Base-by-base conservation (phyloP, 1,284 basidiomycete species). In the Cronartium quercuum region DNA sequence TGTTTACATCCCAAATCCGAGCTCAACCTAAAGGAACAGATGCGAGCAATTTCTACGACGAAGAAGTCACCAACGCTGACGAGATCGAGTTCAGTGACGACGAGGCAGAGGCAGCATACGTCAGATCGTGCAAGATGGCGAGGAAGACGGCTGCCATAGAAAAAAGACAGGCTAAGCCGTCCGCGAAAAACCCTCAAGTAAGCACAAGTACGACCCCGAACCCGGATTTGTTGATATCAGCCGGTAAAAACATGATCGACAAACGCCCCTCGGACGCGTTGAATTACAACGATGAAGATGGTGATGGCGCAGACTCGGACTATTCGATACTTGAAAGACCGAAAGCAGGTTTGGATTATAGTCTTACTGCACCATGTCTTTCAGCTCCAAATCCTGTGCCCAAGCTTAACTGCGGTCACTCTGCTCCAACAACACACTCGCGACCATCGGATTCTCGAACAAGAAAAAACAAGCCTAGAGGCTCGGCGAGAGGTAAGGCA, bases 51-150 rank as follows among this genome's bases (percentile, higher is more conserved):
- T 40, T 75, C 51, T 75, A 51, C 21, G 71, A 75, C 24, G 71
- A 75, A 44, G 71, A 75, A 51, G 24, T 62, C 24, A 38, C 34
- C 0, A 41, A 66, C 57, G 40, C 21, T 12, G 71, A 67, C 37
- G 71, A 75, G 24, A 41, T 75, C 21, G 71, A 75, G 58, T 75
- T 75, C 44, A 75, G 71, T 61, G 71, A 75, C 34, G 71, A 75
- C 29, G 71, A 75, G 42, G 65, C 64, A 24, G 71, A 75, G 44
- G 71, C 71, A n/a, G 71, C 64, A 7, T 75, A 75, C 38, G 29
- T 40, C 10, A 40, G 51, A 47, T 65, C 71, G 15, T 67, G 71
- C 41, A 73, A 58, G 42, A 21, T 40, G 9, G 70, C 70, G 29
- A 73, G 12, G 41, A 73, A 66, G 63, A n/a, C 61, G 24, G 37